Evolutionary conservation across 768 basidiomycete genomes (phyloP).

Genomic region (Lentinula guzmanii): DNA sequence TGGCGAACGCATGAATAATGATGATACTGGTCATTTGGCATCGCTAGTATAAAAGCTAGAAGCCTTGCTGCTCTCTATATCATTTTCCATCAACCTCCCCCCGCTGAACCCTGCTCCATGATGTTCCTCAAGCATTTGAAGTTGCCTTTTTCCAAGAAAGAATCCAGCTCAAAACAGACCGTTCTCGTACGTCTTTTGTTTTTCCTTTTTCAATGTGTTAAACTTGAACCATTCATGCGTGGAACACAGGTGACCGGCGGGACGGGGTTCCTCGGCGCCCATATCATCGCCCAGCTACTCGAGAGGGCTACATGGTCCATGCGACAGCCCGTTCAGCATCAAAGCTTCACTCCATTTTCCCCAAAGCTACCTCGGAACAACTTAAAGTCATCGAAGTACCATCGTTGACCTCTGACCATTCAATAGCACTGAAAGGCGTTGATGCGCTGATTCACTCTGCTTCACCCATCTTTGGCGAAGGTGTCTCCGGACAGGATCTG

Average conservation of each 20-base stretch:
- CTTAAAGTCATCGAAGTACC: constrained; percentile 4
- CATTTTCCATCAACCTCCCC: not conserved
- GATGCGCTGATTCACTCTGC: constrained; percentile 7
- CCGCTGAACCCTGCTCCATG: not conserved
- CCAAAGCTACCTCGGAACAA: constrained; percentile 1
- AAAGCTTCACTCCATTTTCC: constrained; percentile 3
- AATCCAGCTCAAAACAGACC: not conserved
- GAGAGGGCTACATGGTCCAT: constrained; percentile 4
- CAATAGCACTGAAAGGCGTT: constrained; percentile 13
- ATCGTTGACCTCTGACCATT: constrained; percentile 6
- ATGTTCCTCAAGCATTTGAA: not conserved
- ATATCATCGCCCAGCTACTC: constrained; percentile 2
- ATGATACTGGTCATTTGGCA: not conserved
- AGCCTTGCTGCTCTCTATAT: not conserved
- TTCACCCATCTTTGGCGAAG: not conserved
- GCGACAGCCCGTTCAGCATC: constrained; percentile 3
- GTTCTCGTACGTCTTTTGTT: not conserved
- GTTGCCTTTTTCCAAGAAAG: not conserved
- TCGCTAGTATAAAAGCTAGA: not conserved
- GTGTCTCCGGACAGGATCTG: not conserved
- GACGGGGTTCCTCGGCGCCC: constrained; percentile 3
- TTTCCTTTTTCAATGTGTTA: not conserved
- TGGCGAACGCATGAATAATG: not conserved
- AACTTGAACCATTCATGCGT: not conserved
- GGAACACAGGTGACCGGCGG: constrained; percentile 2